phyloP scores from a whole-genome alignment of 1,284 basidiomycete species.

The Grifola frondosa region DNA sequence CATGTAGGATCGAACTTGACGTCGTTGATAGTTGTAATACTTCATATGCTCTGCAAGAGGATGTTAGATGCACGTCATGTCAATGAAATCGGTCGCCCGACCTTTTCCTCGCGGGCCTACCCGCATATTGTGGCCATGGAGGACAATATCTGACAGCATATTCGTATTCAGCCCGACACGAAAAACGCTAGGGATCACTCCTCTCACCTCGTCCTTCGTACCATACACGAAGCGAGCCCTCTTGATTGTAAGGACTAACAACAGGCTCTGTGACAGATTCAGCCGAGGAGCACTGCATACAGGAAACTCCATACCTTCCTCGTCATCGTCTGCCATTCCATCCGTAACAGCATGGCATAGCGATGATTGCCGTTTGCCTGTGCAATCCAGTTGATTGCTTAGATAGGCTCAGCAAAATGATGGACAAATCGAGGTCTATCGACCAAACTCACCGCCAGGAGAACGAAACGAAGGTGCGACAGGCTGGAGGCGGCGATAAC shows the following conservation, averaged over 20 bases:
- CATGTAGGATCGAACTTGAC: conserved; percentile 24
- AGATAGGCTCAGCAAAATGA: not conserved
- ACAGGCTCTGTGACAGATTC: conserved; percentile 5
- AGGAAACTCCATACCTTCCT: not conserved
- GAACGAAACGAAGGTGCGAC: too few species aligned
- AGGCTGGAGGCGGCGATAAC: too few species aligned
- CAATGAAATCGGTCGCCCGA: not conserved
- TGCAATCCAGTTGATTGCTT: conserved; percentile 17
- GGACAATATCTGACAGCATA: conserved; percentile 2
- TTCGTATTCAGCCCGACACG: too few species aligned
- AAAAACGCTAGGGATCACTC: not conserved
- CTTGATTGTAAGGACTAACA: conserved; percentile 17
- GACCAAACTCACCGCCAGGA: conserved; percentile 3
- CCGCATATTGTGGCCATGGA: conserved; percentile 11
- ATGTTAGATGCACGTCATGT: not conserved
- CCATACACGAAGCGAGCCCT: conserved; percentile 14
- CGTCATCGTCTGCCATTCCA: conserved; percentile 11
- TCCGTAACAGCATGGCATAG: conserved; percentile 15
- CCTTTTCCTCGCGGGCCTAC: not conserved
- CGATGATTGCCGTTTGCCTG: conserved; percentile 12
- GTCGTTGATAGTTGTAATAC: conserved; percentile 21
- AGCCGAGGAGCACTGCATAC: not conserved
- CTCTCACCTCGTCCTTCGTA: conserved; percentile 4
- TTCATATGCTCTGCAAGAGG: too few species aligned
- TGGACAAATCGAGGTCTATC: not conserved